Percentiles rank a stretch among this genome's conserved stretches.
Conservation (phyloP, 352 stramenopile genomes). For the Globisporangium heterothallicum region DNA sequence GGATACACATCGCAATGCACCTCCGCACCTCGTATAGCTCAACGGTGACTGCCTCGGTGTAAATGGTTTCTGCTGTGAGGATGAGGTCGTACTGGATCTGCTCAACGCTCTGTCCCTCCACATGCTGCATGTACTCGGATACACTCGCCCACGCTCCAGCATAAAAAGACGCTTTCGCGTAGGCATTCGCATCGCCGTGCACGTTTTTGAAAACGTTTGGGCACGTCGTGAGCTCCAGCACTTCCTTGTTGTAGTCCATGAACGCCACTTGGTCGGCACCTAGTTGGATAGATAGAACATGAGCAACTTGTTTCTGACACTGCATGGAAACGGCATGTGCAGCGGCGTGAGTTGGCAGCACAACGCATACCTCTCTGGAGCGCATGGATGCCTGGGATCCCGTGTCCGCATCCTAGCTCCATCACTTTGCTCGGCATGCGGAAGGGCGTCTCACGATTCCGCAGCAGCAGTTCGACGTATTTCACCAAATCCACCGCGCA, state of each 20-base stretch:
- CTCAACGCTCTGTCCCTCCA: conserved; percentile 24
- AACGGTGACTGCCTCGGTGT: conserved; percentile 69
- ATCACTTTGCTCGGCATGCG: conserved; percentile 37
- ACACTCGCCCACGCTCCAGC: conserved; percentile 71
- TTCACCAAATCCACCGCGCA: conserved; percentile 69
- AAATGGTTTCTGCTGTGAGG: conserved; percentile 81
- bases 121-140: conserved; percentile 38
- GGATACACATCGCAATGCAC: background rate
- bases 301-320: too few species aligned
- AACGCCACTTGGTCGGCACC: conserved; percentile 65
- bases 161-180: conserved; percentile 55
- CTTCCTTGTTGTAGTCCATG: conserved; percentile 87
- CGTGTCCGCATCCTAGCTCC: conserved; percentile 79
- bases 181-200: conserved; percentile 14
- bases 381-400: conserved; percentile 69
- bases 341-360: too few species aligned
- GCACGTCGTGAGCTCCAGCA: conserved; percentile 80
- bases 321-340: too few species aligned
- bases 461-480: conserved; percentile 32
- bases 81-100: conserved; percentile 69
- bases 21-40: conserved; percentile 59
- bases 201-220: conserved; percentile 69
- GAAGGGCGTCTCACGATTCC: conserved; percentile 7
- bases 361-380: conserved; percentile 48
- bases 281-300: conserved; percentile 8